Base-by-base conservation (phyloP, 1,139 yeast species). In the Pneumocystis sp. region DNA sequence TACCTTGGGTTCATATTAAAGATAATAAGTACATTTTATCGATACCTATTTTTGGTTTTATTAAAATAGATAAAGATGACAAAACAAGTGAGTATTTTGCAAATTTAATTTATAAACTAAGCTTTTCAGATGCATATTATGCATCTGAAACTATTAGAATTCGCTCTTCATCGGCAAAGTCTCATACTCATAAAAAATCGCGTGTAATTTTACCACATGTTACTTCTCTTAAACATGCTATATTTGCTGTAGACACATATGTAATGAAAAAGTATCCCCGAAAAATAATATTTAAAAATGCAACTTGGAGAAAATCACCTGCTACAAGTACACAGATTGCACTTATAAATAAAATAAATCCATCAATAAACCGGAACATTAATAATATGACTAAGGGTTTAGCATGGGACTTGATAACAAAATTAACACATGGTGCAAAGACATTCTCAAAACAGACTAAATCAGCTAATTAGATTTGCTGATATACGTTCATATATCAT, bases 251-350 rank as follows among this genome's bases (percentile, higher is more conserved):
- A 17, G 74, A 72, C 50, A 65, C 67, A 1, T 66, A 63, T 61
- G 72, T 70, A 2, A 59, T 62, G 10, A 65, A 65, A 21, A 57
- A 63, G 19, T 69, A 63, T 29, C 67, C 70, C 1, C 63, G 66
- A 8, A 63, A 61, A 12, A 60, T 69, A 17, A 63, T 71, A 34
- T 64, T 67, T 35, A 66, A 68, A 15, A 64, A 68, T 31, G 70
- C 72, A 3, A 61, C 67, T 1, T 73, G 74, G 74, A 64, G 74
- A 45, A 39, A 60, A n/a, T 65, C 67, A 12, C 67, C 68, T 6
- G 69, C 69, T 5, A 68, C 70, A 8, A 37, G 44, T 10, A 64
- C 65, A 57, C 72, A 71, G 45, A 63, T 65, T 29, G 64, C 66
- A 29, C 62, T 66, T 44, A 40, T 68, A 25, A 44, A 37, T 37